Percentiles rank a stretch among this genome's conserved stretches.
These are phyloP conservation scores for Kwoniella botswanensis DNA, from an alignment of 768 basidiomycete genomes.

Conservation along the genomic window DNA sequence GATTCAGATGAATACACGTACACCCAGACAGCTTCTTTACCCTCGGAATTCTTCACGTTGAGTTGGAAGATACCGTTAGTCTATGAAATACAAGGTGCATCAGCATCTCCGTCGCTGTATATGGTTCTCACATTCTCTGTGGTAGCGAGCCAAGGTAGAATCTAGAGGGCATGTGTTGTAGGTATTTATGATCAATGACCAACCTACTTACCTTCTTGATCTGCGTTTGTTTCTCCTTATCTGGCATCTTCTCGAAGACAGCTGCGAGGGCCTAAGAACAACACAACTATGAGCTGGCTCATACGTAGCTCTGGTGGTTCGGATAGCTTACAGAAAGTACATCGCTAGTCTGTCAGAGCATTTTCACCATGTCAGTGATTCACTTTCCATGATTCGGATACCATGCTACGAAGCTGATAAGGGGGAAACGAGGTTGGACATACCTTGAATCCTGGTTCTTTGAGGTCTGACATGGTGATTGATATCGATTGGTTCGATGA, in stretches of 20 bases:
- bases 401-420: neutral
- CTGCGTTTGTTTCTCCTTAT: constrained; percentile 55
- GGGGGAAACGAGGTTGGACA: constrained; percentile 1
- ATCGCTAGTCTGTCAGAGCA: constrained; percentile 45
- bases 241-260: constrained; percentile 53
- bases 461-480: constrained; percentile 49
- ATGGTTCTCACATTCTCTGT: too few species aligned
- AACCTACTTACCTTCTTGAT: constrained; percentile 56
- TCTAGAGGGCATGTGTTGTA: too few species aligned
- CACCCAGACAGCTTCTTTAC: constrained; percentile 53
- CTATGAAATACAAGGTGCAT: constrained; percentile 58
- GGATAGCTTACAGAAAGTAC: constrained; percentile 33
- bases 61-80: constrained; percentile 88
- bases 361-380: neutral
- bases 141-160: too few species aligned
- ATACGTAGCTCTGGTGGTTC: neutral
- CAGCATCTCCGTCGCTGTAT: neutral
- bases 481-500: neutral
- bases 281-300: constrained; percentile 1
- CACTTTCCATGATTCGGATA: neutral
- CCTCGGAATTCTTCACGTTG: constrained; percentile 72
- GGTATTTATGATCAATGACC: too few species aligned
- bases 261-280: constrained; percentile 44
- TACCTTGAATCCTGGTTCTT: constrained; percentile 54
- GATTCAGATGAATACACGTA: constrained; percentile 28